Evolutionary conservation across 2,329 filamentous ascomycete species (phyloP), one percentile per base, ranked within the genome.

Genomic region (Neurospora crassa): DNA sequence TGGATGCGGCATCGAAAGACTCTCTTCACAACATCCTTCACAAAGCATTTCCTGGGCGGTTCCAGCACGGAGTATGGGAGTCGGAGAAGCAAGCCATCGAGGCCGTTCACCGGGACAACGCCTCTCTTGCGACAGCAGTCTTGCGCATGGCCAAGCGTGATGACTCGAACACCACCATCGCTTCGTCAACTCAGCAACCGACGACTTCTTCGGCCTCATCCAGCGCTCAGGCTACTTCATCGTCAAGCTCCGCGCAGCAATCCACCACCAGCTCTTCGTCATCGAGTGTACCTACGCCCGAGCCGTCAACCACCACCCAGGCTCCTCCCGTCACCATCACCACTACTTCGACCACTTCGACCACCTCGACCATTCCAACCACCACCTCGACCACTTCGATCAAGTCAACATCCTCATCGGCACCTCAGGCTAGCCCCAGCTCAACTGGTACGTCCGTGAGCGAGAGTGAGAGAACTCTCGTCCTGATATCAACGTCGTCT

Each of bases 1-100:
- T 90, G 70, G 82, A 85, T 73, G 83, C 83, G 34, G 81, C 90
- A 71, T 87, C 89, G 29, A 85, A 85, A 70, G 83, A 87, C 68
- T 85, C 87, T 59, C 82, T 94, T 70, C 90, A 92, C 79, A 85
- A 86, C 67, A 87, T 91, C 70, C 83, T 94, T 41, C 89, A 92
- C 79, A 82, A 85, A 73, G 85, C 89, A 76, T 83, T 90, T 70
- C 86, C 87, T 67, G 84, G 85, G 68, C 87, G 88, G 77, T 92
- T 90, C 80, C 86, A 89, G 78, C 87, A 92, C 77, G 91, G 90
- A 72, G 85, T 92, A 71, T 92, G 90, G 79, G 84, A 87, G 74
- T 87, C 88, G 74, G 90, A 91, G 76, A 85, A 84, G 74, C 83
- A 85, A 12, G 90, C 89, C 37, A 83, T 91, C 70, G 87, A 91